A percentile compares a stretch with the other conserved stretches of the same genome.
These are phyloP conservation scores for Hansenula sp. DNA, from an alignment of 1,139 yeast species.

Conservation along the genomic window DNA sequence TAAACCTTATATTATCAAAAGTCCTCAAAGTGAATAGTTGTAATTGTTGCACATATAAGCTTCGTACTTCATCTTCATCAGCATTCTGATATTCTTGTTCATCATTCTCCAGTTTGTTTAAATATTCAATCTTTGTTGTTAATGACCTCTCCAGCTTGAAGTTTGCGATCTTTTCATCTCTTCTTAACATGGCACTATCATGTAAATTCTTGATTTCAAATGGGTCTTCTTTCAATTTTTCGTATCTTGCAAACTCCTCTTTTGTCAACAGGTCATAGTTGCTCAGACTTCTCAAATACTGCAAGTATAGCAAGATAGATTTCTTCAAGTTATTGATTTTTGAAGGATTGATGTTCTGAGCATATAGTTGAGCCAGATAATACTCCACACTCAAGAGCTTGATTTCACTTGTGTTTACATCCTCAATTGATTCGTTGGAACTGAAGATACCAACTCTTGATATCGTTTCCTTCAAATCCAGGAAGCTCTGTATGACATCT, in stretches of 20 bases:
- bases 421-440: constrained; percentile 54
- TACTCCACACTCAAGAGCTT: constrained; percentile 51
- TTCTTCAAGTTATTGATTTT: constrained; percentile 39
- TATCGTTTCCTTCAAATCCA: constrained; percentile 29
- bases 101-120: constrained; percentile 29
- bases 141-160: constrained; percentile 59
- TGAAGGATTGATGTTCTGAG: constrained; percentile 12
- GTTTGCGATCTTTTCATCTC: constrained; percentile 71
- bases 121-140: constrained; percentile 33
- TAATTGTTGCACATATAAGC: constrained; percentile 50
- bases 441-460: constrained; percentile 46
- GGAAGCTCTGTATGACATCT: constrained; percentile 21
- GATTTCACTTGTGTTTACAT: constrained; percentile 50
- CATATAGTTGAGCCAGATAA: constrained; percentile 36
- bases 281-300: constrained; percentile 38
- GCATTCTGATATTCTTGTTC: constrained; percentile 32
- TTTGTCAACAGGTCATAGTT: constrained; percentile 39
- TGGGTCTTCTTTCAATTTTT: constrained; percentile 33
- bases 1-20: constrained; percentile 47
- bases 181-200: constrained; percentile 42
- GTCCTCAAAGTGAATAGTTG: constrained; percentile 47
- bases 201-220: constrained; percentile 35
- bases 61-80: constrained; percentile 61
- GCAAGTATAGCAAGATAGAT: constrained; percentile 38
- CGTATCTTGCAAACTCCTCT: constrained; percentile 35